Conservation (phyloP, 2,329 filamentous ascomycete species). For the Phoma herbarum region DNA sequence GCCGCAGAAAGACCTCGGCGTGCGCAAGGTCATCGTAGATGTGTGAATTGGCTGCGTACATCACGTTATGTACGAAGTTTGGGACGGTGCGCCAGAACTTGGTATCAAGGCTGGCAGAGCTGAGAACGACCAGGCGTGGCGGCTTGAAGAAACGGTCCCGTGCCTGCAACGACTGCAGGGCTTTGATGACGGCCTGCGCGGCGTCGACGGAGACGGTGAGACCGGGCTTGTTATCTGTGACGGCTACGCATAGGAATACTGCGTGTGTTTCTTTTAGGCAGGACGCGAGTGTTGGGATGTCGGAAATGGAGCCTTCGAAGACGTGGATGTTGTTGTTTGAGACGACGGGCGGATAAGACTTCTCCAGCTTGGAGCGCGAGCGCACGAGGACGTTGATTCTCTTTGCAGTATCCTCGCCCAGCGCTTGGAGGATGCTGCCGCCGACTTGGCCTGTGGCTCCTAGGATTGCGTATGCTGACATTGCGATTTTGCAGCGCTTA, state of each 20-base stretch:
- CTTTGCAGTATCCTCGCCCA: constrained; percentile 7
- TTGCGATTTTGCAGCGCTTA: not conserved
- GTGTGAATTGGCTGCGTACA: constrained; percentile 46
- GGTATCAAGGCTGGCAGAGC: constrained; percentile 55
- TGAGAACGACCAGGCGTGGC: constrained; percentile 57
- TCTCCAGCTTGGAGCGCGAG: constrained; percentile 23
- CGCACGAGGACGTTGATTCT: constrained; percentile 27
- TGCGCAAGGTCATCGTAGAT: constrained; percentile 53
- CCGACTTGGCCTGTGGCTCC: constrained; percentile 28
- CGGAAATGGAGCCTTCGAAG: constrained; percentile 55
- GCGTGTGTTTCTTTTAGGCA: constrained; percentile 51
- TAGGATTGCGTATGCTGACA: constrained; percentile 24
- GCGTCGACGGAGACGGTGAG: constrained; percentile 52
- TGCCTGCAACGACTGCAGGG: constrained; percentile 43
- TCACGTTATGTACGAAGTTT: constrained; percentile 34
- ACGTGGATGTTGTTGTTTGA: constrained; percentile 41
- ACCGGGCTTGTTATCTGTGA: constrained; percentile 57
- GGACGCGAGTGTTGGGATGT: constrained; percentile 49
- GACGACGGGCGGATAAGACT: not conserved
- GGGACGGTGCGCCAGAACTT: constrained; percentile 47
- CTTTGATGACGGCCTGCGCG: constrained; percentile 48
- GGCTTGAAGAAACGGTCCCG: constrained; percentile 18
- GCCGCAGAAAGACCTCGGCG: constrained; percentile 52
- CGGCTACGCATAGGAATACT: constrained; percentile 53
- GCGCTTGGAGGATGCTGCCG: constrained; percentile 20